A percentile compares a stretch with the other conserved stretches of the same genome.
Conservation (phyloP, 495 filamentous ascomycete species). For the Corynascus novoguineensis region DNA sequence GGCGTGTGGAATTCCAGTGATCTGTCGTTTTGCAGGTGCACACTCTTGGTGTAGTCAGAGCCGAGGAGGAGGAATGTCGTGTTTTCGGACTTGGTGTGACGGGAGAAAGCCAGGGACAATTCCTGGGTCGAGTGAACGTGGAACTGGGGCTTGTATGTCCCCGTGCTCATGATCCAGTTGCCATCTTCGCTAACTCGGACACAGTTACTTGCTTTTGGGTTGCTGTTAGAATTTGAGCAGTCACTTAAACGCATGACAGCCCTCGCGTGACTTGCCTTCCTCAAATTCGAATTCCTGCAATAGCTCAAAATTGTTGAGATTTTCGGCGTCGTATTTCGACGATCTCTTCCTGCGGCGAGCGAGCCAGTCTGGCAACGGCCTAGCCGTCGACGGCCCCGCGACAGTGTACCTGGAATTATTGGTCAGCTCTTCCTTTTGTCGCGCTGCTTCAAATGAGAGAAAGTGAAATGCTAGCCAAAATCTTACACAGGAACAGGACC, state of each 20-base stretch:
- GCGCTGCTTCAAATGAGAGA: not conserved
- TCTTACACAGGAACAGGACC: slow-evolving; percentile 77
- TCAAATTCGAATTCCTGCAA: slow-evolving; percentile 98
- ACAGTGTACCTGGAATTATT: slow-evolving; percentile 59
- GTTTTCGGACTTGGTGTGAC: slow-evolving; percentile 91
- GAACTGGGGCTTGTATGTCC: slow-evolving; percentile 91
- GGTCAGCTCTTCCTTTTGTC: not conserved
- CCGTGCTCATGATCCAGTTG: slow-evolving; percentile 97
- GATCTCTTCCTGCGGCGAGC: slow-evolving; percentile 85
- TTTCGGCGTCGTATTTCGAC: slow-evolving; percentile 88
- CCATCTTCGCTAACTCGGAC: slow-evolving; percentile 91
- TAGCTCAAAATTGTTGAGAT: slow-evolving; percentile 86
- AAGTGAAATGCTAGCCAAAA: not conserved
- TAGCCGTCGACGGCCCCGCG: slow-evolving; percentile 81
- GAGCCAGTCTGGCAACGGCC: slow-evolving; percentile 92
- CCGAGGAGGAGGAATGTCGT: slow-evolving; percentile 90
- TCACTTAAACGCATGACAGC: not conserved
- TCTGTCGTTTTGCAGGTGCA: slow-evolving; percentile 89
- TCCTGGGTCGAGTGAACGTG: slow-evolving; percentile 93
- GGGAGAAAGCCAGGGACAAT: slow-evolving; percentile 82
- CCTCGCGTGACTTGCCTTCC: slow-evolving; percentile 43
- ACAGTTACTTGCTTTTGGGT: slow-evolving; percentile 66
- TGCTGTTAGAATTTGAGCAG: slow-evolving; percentile 3
- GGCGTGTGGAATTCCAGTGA: slow-evolving; percentile 93
- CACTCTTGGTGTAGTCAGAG: slow-evolving; percentile 86